These are phyloP conservation scores for Voacanga thouarsii DNA, from an alignment of 257 asterid species.

Conservation along the genomic window DNA sequence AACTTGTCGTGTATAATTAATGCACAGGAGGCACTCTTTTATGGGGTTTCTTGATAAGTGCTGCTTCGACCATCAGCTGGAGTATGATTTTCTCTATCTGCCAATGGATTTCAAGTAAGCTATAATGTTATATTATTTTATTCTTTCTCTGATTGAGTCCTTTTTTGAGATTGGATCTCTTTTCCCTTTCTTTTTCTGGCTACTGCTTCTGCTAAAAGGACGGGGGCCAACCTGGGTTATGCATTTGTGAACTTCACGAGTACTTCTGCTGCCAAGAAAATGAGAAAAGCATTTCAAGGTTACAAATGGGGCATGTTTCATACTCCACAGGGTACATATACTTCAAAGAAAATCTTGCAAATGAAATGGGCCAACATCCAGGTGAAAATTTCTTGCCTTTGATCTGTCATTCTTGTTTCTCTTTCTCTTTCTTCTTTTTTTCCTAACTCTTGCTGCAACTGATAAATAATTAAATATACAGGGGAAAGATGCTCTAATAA, in stretches of 20 bases:
- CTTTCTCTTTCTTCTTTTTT: too few relatives aligned
- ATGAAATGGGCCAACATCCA: conserved; percentile 50
- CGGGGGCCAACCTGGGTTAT: conserved; percentile 41
- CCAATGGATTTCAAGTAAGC: conserved; percentile 60
- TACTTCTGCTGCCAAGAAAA: conserved; percentile 20
- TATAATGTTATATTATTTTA: background rate
- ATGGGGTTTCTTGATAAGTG: conserved; percentile 37
- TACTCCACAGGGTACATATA: background rate
- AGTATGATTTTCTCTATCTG: conserved; percentile 54
- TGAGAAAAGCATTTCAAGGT: conserved; percentile 18
- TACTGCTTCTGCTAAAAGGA: conserved; percentile 8
- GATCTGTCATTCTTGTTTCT: background rate
- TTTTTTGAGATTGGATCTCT: too few relatives aligned
- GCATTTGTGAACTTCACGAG: conserved; percentile 56
- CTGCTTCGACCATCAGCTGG: conserved; percentile 30
- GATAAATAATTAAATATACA: background rate
- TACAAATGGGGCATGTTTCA: conserved; percentile 25
- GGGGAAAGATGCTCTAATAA: background rate
- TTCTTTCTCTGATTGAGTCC: background rate
- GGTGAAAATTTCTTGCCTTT: conserved; percentile 18
- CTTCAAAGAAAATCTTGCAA: conserved; percentile 35
- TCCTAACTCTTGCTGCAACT: background rate
- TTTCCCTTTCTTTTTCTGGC: too few relatives aligned
- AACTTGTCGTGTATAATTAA: background rate
- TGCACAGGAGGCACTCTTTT: conserved; percentile 43